Evolutionary conservation across 495 filamentous ascomycete genomes (phyloP), one percentile per base, ranked within the genome.

Genomic region (Cercophora newfieldiana): DNA sequence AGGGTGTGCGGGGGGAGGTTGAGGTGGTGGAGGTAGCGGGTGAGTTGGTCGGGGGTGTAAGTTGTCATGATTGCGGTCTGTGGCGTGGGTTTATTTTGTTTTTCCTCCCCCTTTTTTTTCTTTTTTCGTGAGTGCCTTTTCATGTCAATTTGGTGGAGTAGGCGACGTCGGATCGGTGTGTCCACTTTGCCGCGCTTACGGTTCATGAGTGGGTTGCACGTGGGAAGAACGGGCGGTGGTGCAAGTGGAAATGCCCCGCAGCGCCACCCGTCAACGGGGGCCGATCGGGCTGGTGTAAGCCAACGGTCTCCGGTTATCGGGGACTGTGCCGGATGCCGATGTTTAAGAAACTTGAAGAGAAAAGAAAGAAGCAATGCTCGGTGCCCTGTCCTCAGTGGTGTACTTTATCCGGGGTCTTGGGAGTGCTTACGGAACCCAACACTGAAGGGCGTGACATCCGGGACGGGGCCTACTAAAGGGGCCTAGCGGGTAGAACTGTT

Each of bases 21-120:
- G 37, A 44, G 12, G 37, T 44, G 37, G 2, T 44, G 2, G 37
- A 44, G 12, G 37, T 44, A 6, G 37, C 37, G 37, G 37, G 12
- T 16, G 37, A 44, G 50, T 53, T 28, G 51, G 19, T n/a, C 19
- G 51, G 51, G 51, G 51, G 19, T 25, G 51, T 16, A 28, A 22
- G 18, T 55, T 55, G 51, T 22, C 51, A 55, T 55, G n/a, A n/a
- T n/a, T n/a, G n/a, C n/a, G n/a, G n/a, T n/a, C n/a, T 55, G 21
- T 55, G 37, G 10, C 10, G 12, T 2, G 12, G 3, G 37, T 2
- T 44, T 2, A 44, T 14, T 44, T 44, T 4, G 37, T 44, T 44
- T 33, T 33, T 5, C 12, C 37, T 44, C 18, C 2, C 10, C 12
- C 10, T 44, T 44, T 44, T 44, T 14, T 44, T n/a, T n/a, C n/a